These are phyloP conservation scores for Ophiostoma angusticollis DNA, from an alignment of 2,329 filamentous ascomycete genomes.

Conservation along the genomic window DNA sequence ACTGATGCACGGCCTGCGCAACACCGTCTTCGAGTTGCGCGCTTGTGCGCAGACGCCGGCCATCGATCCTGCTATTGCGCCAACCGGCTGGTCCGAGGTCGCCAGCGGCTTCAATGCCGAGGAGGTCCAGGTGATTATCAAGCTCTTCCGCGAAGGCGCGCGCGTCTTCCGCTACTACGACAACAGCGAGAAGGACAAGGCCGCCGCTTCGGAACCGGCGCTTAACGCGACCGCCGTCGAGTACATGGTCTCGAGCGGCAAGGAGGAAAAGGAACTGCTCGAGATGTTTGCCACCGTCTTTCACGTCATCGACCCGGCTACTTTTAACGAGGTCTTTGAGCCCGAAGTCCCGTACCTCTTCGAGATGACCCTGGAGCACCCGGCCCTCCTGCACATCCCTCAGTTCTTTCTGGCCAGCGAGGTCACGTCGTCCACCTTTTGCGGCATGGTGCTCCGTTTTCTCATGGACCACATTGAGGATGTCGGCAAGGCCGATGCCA, in stretches of 20 bases:
- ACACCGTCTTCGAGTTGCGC: constrained; percentile 88
- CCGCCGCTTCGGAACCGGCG: constrained; percentile 55
- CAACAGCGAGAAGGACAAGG: constrained; percentile 56
- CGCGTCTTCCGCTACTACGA: constrained; percentile 97
- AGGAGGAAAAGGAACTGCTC: constrained; percentile 93
- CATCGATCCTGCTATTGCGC: constrained; percentile 66
- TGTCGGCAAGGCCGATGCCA: constrained; percentile 81
- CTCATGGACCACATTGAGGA: constrained; percentile 94
- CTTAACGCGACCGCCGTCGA: constrained; percentile 73
- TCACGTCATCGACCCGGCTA: constrained; percentile 94
- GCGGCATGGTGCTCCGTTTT: constrained; percentile 94
- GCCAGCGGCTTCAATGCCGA: constrained; percentile 95
- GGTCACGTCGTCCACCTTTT: constrained; percentile 93
- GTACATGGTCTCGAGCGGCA: constrained; percentile 80
- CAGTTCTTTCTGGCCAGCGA: constrained; percentile 99
- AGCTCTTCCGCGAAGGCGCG: constrained; percentile 91
- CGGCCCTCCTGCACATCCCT: constrained; percentile 82
- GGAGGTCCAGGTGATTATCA: constrained; percentile 91
- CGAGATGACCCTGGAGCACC: constrained; percentile 95
- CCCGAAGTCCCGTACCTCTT: constrained; percentile 95
- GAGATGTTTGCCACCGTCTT: constrained; percentile 98
- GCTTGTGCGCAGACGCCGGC: constrained; percentile 66
- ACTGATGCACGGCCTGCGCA: constrained; percentile 87
- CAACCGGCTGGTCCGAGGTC: constrained; percentile 86
- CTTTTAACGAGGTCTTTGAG: constrained; percentile 97